phyloP scores from a whole-genome alignment of 768 basidiomycete genomes.

The Gelatoporia subvermispora region DNA sequence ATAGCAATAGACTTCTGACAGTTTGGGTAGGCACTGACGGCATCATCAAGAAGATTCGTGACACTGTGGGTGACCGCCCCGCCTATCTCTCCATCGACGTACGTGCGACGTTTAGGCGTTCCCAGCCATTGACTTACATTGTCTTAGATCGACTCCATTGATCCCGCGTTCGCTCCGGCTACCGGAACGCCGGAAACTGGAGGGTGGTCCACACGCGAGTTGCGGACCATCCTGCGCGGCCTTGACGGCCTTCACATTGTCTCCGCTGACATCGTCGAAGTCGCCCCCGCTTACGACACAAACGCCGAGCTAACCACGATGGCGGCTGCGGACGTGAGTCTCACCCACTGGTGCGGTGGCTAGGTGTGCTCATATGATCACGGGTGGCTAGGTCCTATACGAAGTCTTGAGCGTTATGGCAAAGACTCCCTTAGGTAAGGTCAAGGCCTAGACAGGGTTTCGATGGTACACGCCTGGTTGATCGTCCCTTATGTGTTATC shows the following conservation, averaged over 20 bases:
- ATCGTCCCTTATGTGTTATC: background rate
- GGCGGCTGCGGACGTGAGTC: constrained; percentile 55
- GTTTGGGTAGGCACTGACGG: constrained; percentile 53
- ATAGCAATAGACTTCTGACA: background rate
- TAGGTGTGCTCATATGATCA: constrained; percentile 22
- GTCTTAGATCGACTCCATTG: constrained; percentile 67
- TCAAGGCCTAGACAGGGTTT: constrained; percentile 1
- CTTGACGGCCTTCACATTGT: constrained; percentile 73
- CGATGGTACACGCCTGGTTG: background rate
- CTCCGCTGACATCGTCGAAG: constrained; percentile 81
- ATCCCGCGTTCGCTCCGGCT: constrained; percentile 78
- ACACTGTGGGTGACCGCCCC: constrained; percentile 68
- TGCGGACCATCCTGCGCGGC: constrained; percentile 71
- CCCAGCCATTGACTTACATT: background rate
- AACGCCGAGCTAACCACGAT: constrained; percentile 61
- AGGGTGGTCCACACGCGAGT: constrained; percentile 79
- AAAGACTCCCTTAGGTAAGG: constrained; percentile 70
- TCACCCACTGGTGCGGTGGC: background rate
- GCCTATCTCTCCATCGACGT: constrained; percentile 80
- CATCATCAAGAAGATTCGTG: constrained; percentile 76
- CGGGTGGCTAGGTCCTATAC: constrained; percentile 52
- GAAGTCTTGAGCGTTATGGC: constrained; percentile 78
- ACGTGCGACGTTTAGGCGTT: constrained; percentile 2
- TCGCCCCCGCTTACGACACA: constrained; percentile 75
- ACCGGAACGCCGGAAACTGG: constrained; percentile 85